Conservation (phyloP, 129 eudicot species). For the Flaveria ramosissima region DNA sequence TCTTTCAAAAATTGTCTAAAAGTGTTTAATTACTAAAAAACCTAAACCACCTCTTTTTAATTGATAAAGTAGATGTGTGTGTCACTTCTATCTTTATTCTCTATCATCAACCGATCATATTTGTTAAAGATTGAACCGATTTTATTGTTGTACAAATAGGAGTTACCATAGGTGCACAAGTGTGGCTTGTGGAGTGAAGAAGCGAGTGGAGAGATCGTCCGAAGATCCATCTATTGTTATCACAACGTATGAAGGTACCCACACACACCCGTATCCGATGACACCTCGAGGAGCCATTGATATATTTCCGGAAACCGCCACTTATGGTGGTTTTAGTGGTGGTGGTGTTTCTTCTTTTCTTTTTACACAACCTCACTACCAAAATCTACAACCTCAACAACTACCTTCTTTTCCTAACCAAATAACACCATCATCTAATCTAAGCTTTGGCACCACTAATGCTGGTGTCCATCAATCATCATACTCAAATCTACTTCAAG, state of each 20-base stretch:
- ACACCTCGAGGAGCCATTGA: conserved; percentile 72
- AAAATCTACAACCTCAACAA: conserved; percentile 34
- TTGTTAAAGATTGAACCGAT: background rate
- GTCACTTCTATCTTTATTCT: background rate
- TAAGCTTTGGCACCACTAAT: conserved; percentile 37
- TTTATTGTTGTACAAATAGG: conserved; percentile 40
- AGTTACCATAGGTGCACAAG: conserved; percentile 97
- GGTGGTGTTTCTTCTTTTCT: conserved; percentile 41
- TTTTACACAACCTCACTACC: conserved; percentile 43
- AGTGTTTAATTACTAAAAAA: no score
- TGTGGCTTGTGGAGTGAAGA: conserved; percentile 87
- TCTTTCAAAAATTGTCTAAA: no score
- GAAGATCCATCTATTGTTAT: conserved; percentile 80
- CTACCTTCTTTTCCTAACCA: conserved; percentile 48
- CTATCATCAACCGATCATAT: background rate
- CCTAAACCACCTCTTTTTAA: background rate
- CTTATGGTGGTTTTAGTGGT: conserved; percentile 38
- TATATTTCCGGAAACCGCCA: conserved; percentile 40
- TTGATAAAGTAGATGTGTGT: background rate
- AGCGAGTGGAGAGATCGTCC: conserved; percentile 85
- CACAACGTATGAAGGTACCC: conserved; percentile 92
- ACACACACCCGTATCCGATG: conserved; percentile 81
- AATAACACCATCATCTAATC: conserved; percentile 40
- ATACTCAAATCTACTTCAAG: conserved; percentile 35
- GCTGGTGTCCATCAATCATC: conserved; percentile 23